Evolutionary conservation across 2,329 filamentous ascomycete species (phyloP).

Genomic region (Curvularia eragrostidis): DNA sequence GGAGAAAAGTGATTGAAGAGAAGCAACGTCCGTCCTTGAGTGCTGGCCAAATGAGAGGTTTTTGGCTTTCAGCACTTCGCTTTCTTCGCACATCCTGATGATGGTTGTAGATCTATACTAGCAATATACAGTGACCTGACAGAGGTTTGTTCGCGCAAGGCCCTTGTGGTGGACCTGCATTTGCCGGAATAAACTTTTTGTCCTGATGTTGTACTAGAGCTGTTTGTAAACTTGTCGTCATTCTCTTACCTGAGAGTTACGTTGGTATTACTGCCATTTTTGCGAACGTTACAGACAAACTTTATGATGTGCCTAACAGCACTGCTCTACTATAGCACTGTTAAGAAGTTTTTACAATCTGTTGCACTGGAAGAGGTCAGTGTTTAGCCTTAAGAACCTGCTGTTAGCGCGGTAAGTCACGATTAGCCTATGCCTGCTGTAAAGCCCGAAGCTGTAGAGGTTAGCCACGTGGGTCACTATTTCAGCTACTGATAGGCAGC

Average conservation of each 20-base stretch:
- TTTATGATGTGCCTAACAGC: slow-evolving; percentile 3
- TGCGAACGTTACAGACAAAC: slow-evolving; percentile 6
- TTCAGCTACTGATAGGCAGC: background rate
- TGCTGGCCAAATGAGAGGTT: no score
- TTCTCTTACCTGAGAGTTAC: slow-evolving; percentile 9
- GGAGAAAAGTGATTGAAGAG: no score
- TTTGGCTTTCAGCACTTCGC: no score
- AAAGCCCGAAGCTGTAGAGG: slow-evolving; percentile 7
- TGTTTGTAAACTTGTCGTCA: slow-evolving; percentile 1
- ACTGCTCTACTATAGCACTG: slow-evolving; percentile 3
- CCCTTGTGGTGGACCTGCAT: no score
- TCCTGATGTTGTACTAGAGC: background rate
- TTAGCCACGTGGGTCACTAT: slow-evolving; percentile 9
- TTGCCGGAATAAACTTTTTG: no score
- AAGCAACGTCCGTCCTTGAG: no score
- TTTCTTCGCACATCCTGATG: no score
- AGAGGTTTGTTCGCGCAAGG: no score
- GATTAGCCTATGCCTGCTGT: slow-evolving; percentile 6
- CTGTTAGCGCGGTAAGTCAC: slow-evolving; percentile 1
- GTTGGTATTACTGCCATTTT: slow-evolving; percentile 9
- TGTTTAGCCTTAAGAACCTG: slow-evolving; percentile 7
- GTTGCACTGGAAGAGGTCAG: background rate
- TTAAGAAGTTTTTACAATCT: slow-evolving; percentile 4
- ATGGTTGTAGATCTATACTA: no score
- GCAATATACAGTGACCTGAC: no score